Evolutionary conservation across 106 monocot species (phyloP).

Genomic region (Chionographis japonica): DNA sequence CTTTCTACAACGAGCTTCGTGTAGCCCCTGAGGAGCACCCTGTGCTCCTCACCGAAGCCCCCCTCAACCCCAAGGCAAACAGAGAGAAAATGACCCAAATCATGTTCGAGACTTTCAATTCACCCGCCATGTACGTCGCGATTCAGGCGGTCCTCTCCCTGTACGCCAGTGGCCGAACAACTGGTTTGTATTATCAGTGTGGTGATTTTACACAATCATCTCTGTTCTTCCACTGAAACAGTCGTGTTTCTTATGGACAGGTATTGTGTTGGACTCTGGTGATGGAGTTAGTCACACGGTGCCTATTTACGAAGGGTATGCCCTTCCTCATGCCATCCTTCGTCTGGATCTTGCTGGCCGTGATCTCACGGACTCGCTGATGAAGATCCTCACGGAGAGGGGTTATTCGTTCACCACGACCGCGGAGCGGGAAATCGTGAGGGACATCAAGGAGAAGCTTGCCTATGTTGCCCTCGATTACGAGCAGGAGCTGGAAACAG

Average conservation of each 20-base stretch:
- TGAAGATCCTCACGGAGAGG: slow-evolving; percentile 34
- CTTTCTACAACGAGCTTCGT: slow-evolving; percentile 41
- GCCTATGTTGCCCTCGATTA: slow-evolving; percentile 31
- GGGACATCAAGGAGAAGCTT: slow-evolving; percentile 26
- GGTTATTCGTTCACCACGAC: slow-evolving; percentile 34
- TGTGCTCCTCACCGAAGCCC: slow-evolving; percentile 35
- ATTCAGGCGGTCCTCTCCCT: slow-evolving; percentile 43
- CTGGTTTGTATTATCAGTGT: slow-evolving; percentile 15
- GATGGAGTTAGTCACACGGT: slow-evolving; percentile 22
- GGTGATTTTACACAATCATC: not conserved
- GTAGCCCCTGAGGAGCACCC: slow-evolving; percentile 40
- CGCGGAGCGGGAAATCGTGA: slow-evolving; percentile 29
- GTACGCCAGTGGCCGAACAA: slow-evolving; percentile 39
- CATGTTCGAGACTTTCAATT: slow-evolving; percentile 40
- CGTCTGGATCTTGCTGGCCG: slow-evolving; percentile 24
- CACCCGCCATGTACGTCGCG: slow-evolving; percentile 37
- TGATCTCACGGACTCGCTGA: slow-evolving; percentile 28
- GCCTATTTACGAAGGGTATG: slow-evolving; percentile 21
- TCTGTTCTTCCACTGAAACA: not conserved
- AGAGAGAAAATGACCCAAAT: slow-evolving; percentile 45
- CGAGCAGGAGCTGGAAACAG: slow-evolving; percentile 27
- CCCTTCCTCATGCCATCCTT: slow-evolving; percentile 23
- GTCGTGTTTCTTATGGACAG: slow-evolving; percentile 2
- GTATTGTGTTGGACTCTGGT: slow-evolving; percentile 25
- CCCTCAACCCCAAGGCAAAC: slow-evolving; percentile 39